Evolutionary conservation across 2,329 filamentous ascomycete genomes (phyloP), one percentile per base, ranked within the genome.

Genomic region (Fusarium praegraminearum): DNA sequence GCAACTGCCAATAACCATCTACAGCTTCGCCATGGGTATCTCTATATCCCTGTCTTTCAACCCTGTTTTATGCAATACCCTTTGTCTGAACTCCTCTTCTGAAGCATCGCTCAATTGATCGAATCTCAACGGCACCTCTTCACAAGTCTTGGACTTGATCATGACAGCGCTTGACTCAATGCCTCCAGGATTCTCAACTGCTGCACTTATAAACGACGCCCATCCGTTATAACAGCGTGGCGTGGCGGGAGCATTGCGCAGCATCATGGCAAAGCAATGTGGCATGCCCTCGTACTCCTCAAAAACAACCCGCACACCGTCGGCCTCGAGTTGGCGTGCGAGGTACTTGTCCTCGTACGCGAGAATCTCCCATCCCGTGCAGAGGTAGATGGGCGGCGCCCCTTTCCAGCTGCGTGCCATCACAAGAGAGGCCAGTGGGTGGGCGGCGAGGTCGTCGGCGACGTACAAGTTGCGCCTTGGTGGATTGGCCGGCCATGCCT

Each of bases 201-300:
- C 83, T 20, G 74, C 68, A 28, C 69, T 79, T 26, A 89, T 84
- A 67, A 93, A 93, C 3, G 76, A 78, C 0, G 86, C 79, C 85
- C 89, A 88, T 5, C 81, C 80, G 16, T 83, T 77, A 60, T 88
- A 85, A 72, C 88, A 91, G 49, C 85, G 82, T 69, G 75, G 79
- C 4, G 85, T 80, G 32, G 79, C 83, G 2, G 81, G 75, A 3
- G 84, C 76, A 7, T 79, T 78, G 3, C 83, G 78, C 57, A 93
- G 79, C 2, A 92, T 67, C 67, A 89, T 73, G 1, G 85, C 87
- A 75, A 93, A 95, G 71, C 87, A 89, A 79, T 94, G 92, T 56
- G 93, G 91, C 92, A 95, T 95, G 5, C 88, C 90, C 77, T 94
- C 90, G 76, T 89, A 96, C 79, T 93, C 87, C 76, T 92, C 88